phyloP scores from a whole-genome alignment of 768 basidiomycete genomes.

The Trametes gibbosa region DNA sequence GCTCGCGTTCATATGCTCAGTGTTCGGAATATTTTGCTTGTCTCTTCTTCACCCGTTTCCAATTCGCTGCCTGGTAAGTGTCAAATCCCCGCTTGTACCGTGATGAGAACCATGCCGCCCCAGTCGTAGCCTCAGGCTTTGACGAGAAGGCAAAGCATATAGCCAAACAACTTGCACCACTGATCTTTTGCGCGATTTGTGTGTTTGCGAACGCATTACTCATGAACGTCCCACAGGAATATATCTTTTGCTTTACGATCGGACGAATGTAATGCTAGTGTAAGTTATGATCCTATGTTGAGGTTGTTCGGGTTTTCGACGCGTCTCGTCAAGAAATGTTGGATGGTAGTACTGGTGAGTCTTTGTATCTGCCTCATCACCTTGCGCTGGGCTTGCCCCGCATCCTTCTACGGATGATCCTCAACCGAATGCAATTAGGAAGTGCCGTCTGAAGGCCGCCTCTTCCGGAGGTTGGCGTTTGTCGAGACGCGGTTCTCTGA shows the following conservation, averaged over 20 bases:
- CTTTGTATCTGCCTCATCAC: background rate
- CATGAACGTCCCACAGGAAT: background rate
- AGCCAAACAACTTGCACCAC: slow-evolving; percentile 32
- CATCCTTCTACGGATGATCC: slow-evolving; percentile 21
- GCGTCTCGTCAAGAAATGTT: background rate
- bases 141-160: slow-evolving; percentile 31
- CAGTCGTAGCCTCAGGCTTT: slow-evolving; percentile 28
- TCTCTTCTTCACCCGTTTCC: background rate
- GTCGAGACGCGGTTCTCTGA: slow-evolving; percentile 28
- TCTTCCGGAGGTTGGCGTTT: slow-evolving; percentile 15
- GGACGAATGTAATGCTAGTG: no score
- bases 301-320: background rate
- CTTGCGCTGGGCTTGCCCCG: background rate
- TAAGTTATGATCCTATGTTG: no score
- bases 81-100: background rate
- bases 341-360: background rate
- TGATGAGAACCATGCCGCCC: slow-evolving; percentile 32
- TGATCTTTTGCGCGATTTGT: slow-evolving; percentile 10
- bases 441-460: slow-evolving; percentile 29
- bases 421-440: slow-evolving; percentile 33
- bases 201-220: background rate
- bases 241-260: background rate
- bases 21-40: background rate
- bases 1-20: background rate
- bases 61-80: background rate